Base-by-base conservation (phyloP, 352 stramenopile species). In the Globisporangium iwayamae region DNA sequence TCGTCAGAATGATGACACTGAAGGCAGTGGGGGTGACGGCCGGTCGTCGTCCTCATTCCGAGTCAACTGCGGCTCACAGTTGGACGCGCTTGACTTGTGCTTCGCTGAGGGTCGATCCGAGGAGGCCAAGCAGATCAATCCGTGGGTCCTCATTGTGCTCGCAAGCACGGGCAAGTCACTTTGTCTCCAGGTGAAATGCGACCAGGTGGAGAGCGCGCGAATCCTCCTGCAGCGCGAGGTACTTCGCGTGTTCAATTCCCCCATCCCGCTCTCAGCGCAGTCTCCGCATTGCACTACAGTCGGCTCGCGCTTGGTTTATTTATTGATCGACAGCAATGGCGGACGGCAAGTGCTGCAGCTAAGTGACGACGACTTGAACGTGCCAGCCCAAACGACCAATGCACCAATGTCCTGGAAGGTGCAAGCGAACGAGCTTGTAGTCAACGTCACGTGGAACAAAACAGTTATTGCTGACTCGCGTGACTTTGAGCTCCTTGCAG, bases 11-110 rank as follows among this genome's bases (percentile, higher is more conserved):
- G 47, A 54, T 5, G 63, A 69, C 32, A 13, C 4, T 0, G 62
- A 64, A 16, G 53, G 32, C 32, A 8, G 32, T 25, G 67, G 52
- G 20, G 67, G 71, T 32, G 62, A 66, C 6, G 54, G 55, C 60
- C 32, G 56, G 41, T 28, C 25, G 39, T 47, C 22, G 1, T 56
- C 56, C 2, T 51, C 22, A 10, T 56, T 60, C 1, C 65, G 53
- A 13, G 74, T 80, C 8, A 63, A 45, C 3, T 79, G 69, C 25
- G 70, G 73, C 2, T 56, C 80, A 2, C 74, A 79, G 28, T 63
- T 88, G 25, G 81, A 89, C 8, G 78, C 69, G n/a, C 70, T 82
- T 45, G 85, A 91, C 63, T 63, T 82, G 4, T 89, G 73, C 63
- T 90, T 89, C 30, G 48, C 30, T 22, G 69, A 71, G 1, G 52